Percentiles rank a stretch among this genome's conserved stretches.
These are phyloP conservation scores for Gynochthodes officinalis DNA, from an alignment of 257 asterid species.

Conservation along the genomic window DNA sequence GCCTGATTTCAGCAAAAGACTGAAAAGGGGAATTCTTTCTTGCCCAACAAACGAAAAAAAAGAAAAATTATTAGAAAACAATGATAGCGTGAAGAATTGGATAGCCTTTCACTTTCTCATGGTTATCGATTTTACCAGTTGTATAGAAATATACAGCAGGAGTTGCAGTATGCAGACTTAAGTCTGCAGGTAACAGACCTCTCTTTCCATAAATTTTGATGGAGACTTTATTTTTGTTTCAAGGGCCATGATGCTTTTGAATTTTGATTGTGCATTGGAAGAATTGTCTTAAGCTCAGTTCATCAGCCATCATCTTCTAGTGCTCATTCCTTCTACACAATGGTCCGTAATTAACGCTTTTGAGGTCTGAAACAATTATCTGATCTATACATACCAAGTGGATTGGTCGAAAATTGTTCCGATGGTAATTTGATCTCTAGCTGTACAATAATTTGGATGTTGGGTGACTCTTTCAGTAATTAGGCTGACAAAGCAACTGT, in stretches of 20 bases:
- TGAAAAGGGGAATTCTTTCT: constrained; percentile 13
- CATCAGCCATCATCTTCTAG: too few relatives aligned
- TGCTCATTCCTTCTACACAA: too few relatives aligned
- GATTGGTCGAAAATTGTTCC: too few relatives aligned
- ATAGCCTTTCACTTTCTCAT: constrained; percentile 32
- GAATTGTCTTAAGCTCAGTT: too few relatives aligned
- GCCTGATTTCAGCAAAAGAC: constrained; percentile 1
- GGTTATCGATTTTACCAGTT: constrained; percentile 25
- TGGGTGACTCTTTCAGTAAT: too few relatives aligned
- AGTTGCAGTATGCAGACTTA: constrained; percentile 16
- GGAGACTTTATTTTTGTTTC: constrained; percentile 1
- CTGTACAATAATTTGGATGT: too few relatives aligned
- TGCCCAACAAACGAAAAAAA: neutral
- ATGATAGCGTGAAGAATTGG: constrained; percentile 18
- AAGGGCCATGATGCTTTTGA: neutral
- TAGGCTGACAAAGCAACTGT: too few relatives aligned
- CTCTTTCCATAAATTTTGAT: constrained; percentile 38
- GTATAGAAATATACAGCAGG: constrained; percentile 46
- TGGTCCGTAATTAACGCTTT: too few relatives aligned
- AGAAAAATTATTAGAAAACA: neutral
- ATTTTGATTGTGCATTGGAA: neutral
- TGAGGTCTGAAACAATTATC: too few relatives aligned
- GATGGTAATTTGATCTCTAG: too few relatives aligned
- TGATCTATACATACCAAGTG: too few relatives aligned
- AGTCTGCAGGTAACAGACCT: constrained; percentile 15